phyloP scores from a whole-genome alignment of 768 basidiomycete species.

The Russula vinacea region DNA sequence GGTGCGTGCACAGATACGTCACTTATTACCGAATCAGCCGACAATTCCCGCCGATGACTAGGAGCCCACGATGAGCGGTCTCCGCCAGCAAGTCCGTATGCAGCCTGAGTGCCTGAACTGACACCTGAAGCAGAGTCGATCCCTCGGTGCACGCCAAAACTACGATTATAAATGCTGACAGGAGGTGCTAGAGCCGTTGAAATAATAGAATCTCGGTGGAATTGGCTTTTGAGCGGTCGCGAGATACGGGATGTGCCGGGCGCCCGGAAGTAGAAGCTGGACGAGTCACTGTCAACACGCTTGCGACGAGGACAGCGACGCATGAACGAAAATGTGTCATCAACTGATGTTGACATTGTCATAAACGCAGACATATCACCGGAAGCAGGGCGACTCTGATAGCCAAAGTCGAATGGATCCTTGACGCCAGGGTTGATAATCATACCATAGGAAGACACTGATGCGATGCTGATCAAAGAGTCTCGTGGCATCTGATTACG shows the following conservation, averaged over 20 bases:
- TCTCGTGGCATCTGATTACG: constrained; percentile 49
- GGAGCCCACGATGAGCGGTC: constrained; percentile 59
- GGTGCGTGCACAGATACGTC: constrained; percentile 60
- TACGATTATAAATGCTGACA: constrained; percentile 68
- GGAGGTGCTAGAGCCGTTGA: constrained; percentile 60
- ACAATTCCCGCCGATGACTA: constrained; percentile 51
- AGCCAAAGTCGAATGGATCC: constrained; percentile 73
- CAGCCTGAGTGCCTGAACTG: constrained; percentile 54
- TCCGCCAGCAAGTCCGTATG: constrained; percentile 48
- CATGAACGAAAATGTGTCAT: constrained; percentile 73
- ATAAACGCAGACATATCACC: constrained; percentile 58
- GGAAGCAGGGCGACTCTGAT: constrained; percentile 53
- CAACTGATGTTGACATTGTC: constrained; percentile 43
- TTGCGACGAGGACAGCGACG: constrained; percentile 41
- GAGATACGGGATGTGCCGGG: constrained; percentile 33
- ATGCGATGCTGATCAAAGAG: constrained; percentile 70
- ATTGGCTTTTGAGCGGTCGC: constrained; percentile 46
- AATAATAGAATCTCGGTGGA: constrained; percentile 52
- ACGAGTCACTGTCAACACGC: constrained; percentile 71
- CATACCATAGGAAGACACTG: constrained; percentile 73
- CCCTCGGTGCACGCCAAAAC: constrained; percentile 47
- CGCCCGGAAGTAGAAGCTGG: constrained; percentile 70
- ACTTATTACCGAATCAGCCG: constrained; percentile 64
- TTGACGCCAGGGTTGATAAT: constrained; percentile 57
- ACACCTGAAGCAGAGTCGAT: constrained; percentile 58